phyloP scores from a whole-genome alignment of 2,329 filamentous ascomycete species.

The Trichoderma semiorbis region DNA sequence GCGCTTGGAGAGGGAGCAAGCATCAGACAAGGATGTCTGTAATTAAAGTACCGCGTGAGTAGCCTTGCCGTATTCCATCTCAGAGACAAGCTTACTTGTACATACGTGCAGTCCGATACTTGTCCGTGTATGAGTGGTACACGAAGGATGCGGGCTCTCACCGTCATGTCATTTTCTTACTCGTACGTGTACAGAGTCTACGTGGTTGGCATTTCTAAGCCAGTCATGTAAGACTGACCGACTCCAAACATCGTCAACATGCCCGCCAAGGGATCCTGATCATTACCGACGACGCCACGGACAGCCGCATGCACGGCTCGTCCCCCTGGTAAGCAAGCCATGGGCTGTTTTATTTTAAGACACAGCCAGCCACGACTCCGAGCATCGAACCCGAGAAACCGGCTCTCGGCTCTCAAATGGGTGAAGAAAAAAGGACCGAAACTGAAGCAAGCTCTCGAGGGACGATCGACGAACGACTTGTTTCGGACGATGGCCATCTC shows the following conservation, averaged over 20 bases:
- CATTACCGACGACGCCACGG: not conserved
- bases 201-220: not conserved
- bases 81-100: not conserved
- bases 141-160: not conserved
- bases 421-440: conserved; percentile 1
- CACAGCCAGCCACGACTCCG: not conserved
- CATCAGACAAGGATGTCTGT: not conserved
- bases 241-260: not conserved
- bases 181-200: not conserved
- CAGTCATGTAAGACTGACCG: not conserved
- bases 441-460: not conserved
- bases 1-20: not conserved
- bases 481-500: not conserved
- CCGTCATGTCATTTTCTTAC: not conserved
- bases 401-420: not conserved
- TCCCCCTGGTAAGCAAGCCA: not conserved
- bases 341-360: not conserved
- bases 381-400: not conserved
- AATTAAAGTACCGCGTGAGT: not conserved
- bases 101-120: not conserved
- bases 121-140: not conserved
- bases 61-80: not conserved
- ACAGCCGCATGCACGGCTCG: not conserved
- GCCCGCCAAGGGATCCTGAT: not conserved
- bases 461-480: not conserved